Conservation (phyloP, 768 basidiomycete species). For the Auricularia sp. region DNA sequence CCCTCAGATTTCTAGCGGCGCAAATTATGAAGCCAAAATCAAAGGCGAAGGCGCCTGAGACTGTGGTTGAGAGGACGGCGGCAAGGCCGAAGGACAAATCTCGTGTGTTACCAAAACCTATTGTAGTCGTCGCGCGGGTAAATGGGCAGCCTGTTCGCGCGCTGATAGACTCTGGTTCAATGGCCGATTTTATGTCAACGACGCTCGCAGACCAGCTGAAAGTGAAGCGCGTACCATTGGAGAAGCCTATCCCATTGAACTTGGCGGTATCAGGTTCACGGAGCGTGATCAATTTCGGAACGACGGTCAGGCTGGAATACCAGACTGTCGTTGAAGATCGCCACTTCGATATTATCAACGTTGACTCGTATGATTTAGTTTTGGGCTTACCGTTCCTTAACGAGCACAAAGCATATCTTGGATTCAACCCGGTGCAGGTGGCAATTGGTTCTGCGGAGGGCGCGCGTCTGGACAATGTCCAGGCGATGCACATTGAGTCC, state of each 20-base stretch:
- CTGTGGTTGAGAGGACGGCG: not conserved
- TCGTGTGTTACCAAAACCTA: not conserved
- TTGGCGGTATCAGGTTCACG: not conserved
- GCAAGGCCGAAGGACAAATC: not conserved
- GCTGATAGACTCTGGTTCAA: not conserved
- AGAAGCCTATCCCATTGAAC: not conserved
- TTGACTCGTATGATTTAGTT: not conserved
- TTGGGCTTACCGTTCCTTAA: not conserved
- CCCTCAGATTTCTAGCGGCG: no score
- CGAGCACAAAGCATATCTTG: slow-evolving; percentile 13
- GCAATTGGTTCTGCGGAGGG: slow-evolving; percentile 6
- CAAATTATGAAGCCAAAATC: no score
- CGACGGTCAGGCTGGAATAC: not conserved
- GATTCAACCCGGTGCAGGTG: slow-evolving; percentile 17
- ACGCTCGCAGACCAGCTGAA: not conserved
- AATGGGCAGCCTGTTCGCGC: not conserved
- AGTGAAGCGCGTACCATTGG: not conserved
- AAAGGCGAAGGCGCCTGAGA: no score
- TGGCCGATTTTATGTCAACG: not conserved
- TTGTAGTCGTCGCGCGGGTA: not conserved
- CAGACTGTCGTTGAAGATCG: not conserved
- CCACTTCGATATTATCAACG: not conserved
- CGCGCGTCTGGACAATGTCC: not conserved
- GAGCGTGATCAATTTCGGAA: not conserved
- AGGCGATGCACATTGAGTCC: not conserved